Evolutionary conservation across 495 filamentous ascomycete genomes (phyloP), one percentile per base, ranked within the genome.

Genomic region (Letharia lupina): DNA sequence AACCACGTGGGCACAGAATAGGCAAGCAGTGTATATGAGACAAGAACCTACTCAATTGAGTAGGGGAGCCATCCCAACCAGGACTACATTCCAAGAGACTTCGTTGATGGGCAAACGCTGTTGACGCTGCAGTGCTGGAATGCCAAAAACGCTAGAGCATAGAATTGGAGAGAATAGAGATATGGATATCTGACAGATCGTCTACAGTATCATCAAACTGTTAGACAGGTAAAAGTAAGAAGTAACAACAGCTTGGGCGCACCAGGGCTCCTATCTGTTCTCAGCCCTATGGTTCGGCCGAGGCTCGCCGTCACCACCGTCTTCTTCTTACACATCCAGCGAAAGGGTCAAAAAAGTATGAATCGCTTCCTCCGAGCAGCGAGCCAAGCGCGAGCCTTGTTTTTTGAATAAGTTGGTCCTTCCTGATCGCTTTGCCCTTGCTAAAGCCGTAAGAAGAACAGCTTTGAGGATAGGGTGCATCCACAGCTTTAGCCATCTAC

Each of bases 11-110:
- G 54, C 28, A 37, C 4, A 35, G 13, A 28, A 33, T 20, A 3
- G 4, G 3, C 1, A 35, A 56, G 7, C 4, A 18, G 12, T 18
- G 16, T 18, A 20, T 9, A 9, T 18, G 13, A 37, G 28, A 57
- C 31, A 37, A 20, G 33, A 37, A 57, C 31, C 31, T 57, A 57
- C 54, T 57, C 54, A 57, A 57, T 35, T 35, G 52, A 56, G 52
- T 56, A 56, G 52, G 52, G 31, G 9, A 35, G 3, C 31, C 52
- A 54, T 28, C n/a, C 12, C 23, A 15, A 31, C 8, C 10, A 31
- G 52, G 16, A 18, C 54, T 37, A 57, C 54, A 57, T 57, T 57
- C 54, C 50, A 54, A 6, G 28, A 54, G 12, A 52, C n/a, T 12
- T 33, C 28, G 33, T 57, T 13, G 52, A 33, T 28, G 8, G 13